These are phyloP conservation scores for Kwoniella shivajii DNA, from an alignment of 1,284 basidiomycete species.

Conservation along the genomic window DNA sequence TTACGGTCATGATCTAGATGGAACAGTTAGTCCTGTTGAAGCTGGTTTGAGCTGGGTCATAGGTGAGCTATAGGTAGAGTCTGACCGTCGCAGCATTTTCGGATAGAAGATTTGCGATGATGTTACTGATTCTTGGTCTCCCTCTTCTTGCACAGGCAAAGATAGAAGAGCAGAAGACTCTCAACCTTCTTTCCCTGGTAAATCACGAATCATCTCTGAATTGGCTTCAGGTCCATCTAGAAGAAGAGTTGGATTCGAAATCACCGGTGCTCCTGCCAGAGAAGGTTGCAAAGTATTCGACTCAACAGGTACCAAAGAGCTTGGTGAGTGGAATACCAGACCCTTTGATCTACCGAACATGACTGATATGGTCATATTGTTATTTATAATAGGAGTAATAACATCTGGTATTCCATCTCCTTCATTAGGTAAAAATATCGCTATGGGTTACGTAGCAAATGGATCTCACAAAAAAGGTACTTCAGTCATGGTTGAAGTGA, in stretches of 20 bases:
- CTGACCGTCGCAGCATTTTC: too few species aligned
- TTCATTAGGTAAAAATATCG: constrained; percentile 85
- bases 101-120: background rate
- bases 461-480: constrained; percentile 92
- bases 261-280: constrained; percentile 84
- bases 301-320: constrained; percentile 60
- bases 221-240: constrained; percentile 77
- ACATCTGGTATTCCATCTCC: constrained; percentile 97
- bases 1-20: constrained; percentile 92
- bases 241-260: constrained; percentile 78
- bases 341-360: background rate
- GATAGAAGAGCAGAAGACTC: constrained; percentile 64
- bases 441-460: constrained; percentile 86
- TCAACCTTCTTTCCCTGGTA: constrained; percentile 73
- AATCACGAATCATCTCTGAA: constrained; percentile 74
- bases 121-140: background rate
- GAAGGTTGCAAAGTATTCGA: constrained; percentile 80
- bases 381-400: constrained; percentile 61
- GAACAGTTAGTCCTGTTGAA: constrained; percentile 82
- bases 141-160: constrained; percentile 63
- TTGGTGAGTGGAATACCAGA: constrained; percentile 58
- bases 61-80: too few species aligned
- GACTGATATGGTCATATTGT: constrained; percentile 7
- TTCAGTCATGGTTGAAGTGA: constrained; percentile 57
- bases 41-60: constrained; percentile 92